Percentiles rank a stretch among this genome's conserved stretches.
Evolutionary conservation across 129 eudicot species (phyloP).

Genomic region (Ambrosia artemisiifolia): DNA sequence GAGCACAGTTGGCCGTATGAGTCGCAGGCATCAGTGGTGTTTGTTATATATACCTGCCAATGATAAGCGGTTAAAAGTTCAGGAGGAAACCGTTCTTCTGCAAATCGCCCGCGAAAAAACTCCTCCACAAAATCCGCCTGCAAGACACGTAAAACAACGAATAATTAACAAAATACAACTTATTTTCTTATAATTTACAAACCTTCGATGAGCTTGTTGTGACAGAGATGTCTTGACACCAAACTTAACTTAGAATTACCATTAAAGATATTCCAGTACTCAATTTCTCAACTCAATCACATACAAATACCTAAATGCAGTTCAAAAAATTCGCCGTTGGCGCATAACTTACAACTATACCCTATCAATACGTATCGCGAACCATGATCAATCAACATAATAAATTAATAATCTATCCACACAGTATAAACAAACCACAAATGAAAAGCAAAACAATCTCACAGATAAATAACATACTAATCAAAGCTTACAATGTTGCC

Average conservation of each 20-base stretch:
- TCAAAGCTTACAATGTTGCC: conserved; percentile 80
- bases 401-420: background rate
- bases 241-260: background rate
- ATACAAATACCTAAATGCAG: conserved; percentile 4
- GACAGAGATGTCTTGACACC: no score
- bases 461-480: background rate
- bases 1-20: no score
- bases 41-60: no score
- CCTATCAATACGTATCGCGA: background rate
- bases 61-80: no score
- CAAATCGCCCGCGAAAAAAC: no score
- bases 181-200: no score
- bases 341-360: background rate
- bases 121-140: no score
- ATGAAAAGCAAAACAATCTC: background rate
- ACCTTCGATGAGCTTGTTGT: no score
- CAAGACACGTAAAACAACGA: no score
- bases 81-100: no score
- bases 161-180: no score
- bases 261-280: background rate
- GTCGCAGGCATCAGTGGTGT: no score
- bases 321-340: background rate
- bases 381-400: background rate
- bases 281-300: background rate
- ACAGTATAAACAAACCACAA: background rate